Evolutionary conservation across 2,329 filamentous ascomycete species (phyloP), one percentile per base, ranked within the genome.

Genomic region (Aspergillus spinulosporus): DNA sequence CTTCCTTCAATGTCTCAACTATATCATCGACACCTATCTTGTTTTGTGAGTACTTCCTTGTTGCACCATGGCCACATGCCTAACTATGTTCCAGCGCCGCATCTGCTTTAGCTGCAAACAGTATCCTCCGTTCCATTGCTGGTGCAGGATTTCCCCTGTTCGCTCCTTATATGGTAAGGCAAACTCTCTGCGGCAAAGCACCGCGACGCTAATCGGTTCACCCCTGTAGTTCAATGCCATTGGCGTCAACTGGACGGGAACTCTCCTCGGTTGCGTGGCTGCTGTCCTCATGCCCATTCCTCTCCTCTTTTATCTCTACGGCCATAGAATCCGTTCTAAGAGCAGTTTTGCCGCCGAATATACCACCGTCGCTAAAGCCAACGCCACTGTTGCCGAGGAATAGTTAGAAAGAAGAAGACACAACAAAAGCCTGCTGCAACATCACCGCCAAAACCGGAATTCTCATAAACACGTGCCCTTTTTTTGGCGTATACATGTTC

Each of bases 1-100:
- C 58, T 86, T 85, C 71, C 73, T 85, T 8, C 79, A 80, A 50
- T 69, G 78, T 11, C 76, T 85, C 58, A 85, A 85, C 63, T 85
- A 85, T 63, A 72, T 85, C 12, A 81, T 85, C 49, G 82, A 85
- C 61, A 78, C 81, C 0, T 85, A 84, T 60, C 74, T 84, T 44
- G 82, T 84, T 44, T 64, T 62, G 61, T 63, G 43, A 59, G 60
- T 60, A 5, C 11, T 12, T 1, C 15, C 21, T 21, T 21, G 21
- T 21, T 21, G 21, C 21, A 21, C 7, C 26, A 14, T 31, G 5
- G 34, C 12, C 5, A 37, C 4, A 26, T n/a, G 31, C 21, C 21
- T 39, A 26, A 9, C 5, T 5, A 39, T 8, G 1, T 26, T 37
- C 7, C 15, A 76, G 78, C 59, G 78, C 78, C n/a, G 78, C 79